Conservation (phyloP, 1,284 basidiomycete species). For the Xerocomus minutiporus region DNA sequence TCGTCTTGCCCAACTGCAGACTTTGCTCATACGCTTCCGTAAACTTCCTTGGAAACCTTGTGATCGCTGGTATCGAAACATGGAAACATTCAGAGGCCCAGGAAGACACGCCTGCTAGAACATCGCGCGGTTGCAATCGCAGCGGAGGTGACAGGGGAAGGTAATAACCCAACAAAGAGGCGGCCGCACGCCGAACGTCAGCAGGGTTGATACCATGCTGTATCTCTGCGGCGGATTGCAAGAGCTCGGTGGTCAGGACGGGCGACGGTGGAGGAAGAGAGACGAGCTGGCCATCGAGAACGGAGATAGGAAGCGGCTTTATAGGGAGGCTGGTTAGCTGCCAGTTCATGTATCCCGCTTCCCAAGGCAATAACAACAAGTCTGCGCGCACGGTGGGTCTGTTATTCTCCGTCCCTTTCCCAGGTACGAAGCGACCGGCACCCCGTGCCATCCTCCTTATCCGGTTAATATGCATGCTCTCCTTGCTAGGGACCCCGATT, state of each 20-base stretch:
- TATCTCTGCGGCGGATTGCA: constrained; percentile 34
- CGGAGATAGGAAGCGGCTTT: constrained; percentile 45
- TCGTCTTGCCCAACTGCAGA: constrained; percentile 9
- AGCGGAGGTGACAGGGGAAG: constrained; percentile 50
- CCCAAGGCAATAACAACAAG: constrained; percentile 82
- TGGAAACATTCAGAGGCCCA: constrained; percentile 50
- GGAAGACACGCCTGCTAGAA: constrained; percentile 59
- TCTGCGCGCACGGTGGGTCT: constrained; percentile 55
- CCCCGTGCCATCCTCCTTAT: constrained; percentile 90
- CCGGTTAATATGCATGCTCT: constrained; percentile 87
- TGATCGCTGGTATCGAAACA: constrained; percentile 19
- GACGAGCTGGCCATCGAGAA: constrained; percentile 13
- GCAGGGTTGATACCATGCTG: constrained; percentile 48
- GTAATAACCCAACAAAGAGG: constrained; percentile 78
- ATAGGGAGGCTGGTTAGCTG: constrained; percentile 71
- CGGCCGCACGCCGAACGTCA: constrained; percentile 62
- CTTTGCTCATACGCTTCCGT: constrained; percentile 22
- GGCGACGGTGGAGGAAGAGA: constrained; percentile 7
- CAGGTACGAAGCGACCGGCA: constrained; percentile 48
- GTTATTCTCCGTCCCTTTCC: background rate
- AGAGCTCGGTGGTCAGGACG: constrained; percentile 21
- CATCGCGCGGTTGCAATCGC: constrained; percentile 41
- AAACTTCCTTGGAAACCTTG: constrained; percentile 22
- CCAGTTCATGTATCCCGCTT: constrained; percentile 67
- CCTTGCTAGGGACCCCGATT: constrained; percentile 70